Evolutionary conservation across 768 basidiomycete genomes (phyloP).

Genomic region (Tylopilus plumbeoviolaceoides): DNA sequence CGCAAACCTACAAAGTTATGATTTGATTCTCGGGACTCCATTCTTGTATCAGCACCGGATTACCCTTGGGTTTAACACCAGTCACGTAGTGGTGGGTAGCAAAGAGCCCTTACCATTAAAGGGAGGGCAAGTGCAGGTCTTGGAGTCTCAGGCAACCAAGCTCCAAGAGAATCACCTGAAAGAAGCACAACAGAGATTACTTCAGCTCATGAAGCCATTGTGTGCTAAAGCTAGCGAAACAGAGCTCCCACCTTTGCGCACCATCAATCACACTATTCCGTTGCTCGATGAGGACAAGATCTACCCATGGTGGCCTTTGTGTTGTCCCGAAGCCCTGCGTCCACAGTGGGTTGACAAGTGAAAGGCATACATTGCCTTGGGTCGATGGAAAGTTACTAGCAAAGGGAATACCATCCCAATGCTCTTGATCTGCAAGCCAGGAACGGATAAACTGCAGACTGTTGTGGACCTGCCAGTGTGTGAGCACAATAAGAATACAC

Average conservation of each 20-base stretch:
- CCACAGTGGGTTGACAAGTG: slow-evolving; percentile 3
- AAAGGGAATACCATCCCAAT: background rate
- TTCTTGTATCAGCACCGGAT: slow-evolving; percentile 32
- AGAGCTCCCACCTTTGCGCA: too few relatives aligned
- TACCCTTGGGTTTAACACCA: too few relatives aligned
- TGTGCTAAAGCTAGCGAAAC: too few relatives aligned
- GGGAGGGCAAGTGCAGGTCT: too few relatives aligned
- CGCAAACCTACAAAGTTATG: slow-evolving; percentile 36
- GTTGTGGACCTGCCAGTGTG: slow-evolving; percentile 9
- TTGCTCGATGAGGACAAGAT: background rate
- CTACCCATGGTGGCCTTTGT: background rate
- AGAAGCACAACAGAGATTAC: too few relatives aligned
- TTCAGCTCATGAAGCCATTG: too few relatives aligned
- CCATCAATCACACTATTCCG: background rate
- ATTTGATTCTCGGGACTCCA: slow-evolving; percentile 39
- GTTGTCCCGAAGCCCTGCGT: background rate
- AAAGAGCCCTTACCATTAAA: too few relatives aligned
- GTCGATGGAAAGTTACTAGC: background rate
- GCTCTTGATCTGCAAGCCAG: slow-evolving; percentile 3
- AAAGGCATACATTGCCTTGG: background rate
- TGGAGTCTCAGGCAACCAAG: too few relatives aligned
- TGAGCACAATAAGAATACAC: background rate
- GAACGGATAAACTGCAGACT: background rate
- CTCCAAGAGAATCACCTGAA: too few relatives aligned
- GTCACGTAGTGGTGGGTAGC: too few relatives aligned